Evolutionary conservation across 139 green algal species (phyloP).

Genomic region (Dunaliella sp.): DNA sequence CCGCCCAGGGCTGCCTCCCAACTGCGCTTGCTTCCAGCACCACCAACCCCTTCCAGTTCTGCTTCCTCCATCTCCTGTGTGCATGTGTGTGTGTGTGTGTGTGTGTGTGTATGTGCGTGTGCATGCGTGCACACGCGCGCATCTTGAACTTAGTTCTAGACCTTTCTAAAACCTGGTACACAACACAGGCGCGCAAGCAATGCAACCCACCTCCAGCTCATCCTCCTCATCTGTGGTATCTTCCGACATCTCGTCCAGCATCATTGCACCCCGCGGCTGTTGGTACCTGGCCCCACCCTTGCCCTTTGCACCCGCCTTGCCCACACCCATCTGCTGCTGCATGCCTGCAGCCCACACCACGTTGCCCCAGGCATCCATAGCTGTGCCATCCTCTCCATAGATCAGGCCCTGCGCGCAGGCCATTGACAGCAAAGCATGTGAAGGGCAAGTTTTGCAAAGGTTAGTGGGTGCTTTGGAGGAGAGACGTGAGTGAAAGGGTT

Average conservation of each 20-base stretch:
- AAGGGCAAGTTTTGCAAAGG: no score
- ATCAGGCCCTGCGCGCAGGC: not conserved
- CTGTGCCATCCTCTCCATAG: not conserved
- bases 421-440: no score
- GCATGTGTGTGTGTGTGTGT: not conserved
- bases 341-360: not conserved
- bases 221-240: not conserved
- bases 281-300: not conserved
- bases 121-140: not conserved
- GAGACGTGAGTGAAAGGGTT: no score
- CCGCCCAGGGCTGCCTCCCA: not conserved
- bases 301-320: not conserved
- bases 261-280: not conserved
- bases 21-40: not conserved
- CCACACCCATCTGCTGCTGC: not conserved
- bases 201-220: not conserved
- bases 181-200: no score
- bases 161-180: no score
- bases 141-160: no score
- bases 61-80: not conserved
- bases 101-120: not conserved
- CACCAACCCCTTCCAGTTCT: not conserved
- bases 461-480: no score
- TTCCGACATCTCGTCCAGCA: not conserved
- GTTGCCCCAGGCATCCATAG: not conserved